Conservation (phyloP, 139 green algal species). For the Edaphochlamys debaryana region DNA sequence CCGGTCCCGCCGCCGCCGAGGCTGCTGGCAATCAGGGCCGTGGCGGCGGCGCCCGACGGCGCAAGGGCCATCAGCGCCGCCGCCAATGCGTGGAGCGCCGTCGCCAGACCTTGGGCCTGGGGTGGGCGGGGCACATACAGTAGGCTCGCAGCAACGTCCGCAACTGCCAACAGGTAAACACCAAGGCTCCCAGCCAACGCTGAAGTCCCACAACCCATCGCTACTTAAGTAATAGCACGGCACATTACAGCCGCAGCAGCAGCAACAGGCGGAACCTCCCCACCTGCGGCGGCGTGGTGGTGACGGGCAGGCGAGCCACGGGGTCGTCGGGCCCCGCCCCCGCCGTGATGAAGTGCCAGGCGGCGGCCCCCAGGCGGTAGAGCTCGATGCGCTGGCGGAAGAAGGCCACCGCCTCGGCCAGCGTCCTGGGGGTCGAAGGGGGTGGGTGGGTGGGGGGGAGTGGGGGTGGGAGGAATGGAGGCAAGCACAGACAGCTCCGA, state of each 20-base stretch:
- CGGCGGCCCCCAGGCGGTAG: constrained; percentile 31
- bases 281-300: constrained; percentile 15
- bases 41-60: background rate
- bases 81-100: background rate
- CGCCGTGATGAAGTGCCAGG: constrained; percentile 29
- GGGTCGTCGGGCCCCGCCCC: constrained; percentile 14
- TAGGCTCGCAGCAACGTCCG: no score
- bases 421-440: background rate
- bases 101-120: constrained; percentile 11
- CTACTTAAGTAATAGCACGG: no score
- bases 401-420: background rate
- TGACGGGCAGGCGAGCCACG: constrained; percentile 21
- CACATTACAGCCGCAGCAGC: no score
- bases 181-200: no score
- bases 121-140: no score
- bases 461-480: no score
- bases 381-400: constrained; percentile 39
- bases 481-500: no score
- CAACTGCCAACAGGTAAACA: no score
- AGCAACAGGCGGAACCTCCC: no score
- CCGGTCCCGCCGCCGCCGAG: background rate
- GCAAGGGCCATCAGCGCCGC: background rate
- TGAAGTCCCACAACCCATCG: no score
- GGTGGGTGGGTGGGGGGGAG: no score
- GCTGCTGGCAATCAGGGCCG: background rate